Evolutionary conservation across 148 eudicot genomes (phyloP).

Genomic region (Cornus florida): DNA sequence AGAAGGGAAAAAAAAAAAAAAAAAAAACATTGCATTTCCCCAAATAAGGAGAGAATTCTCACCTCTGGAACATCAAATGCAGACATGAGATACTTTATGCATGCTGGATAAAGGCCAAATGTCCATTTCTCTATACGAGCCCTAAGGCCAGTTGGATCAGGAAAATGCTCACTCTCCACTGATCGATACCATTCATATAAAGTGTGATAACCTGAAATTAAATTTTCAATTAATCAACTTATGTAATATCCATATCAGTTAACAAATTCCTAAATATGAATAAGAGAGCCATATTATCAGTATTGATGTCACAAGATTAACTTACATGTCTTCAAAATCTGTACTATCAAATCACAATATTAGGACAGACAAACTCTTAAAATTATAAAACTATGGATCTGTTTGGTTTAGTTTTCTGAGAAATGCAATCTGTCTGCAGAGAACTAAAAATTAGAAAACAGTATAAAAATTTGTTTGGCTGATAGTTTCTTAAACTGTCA

Average conservation of each 20-base stretch:
- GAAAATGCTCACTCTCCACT: constrained; percentile 95
- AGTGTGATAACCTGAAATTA: constrained; percentile 85
- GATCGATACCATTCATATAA: constrained; percentile 92
- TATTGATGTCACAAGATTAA: not conserved
- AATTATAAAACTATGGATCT: not conserved
- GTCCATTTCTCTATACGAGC: constrained; percentile 96
- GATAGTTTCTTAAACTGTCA: too few relatives aligned
- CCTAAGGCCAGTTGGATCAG: constrained; percentile 96
- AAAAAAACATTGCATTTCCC: not conserved
- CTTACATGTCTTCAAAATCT: not conserved
- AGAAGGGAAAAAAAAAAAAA: not conserved
- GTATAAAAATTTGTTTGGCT: not conserved
- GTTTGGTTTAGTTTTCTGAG: too few relatives aligned
- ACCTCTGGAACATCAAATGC: constrained; percentile 99
- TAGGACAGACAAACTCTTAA: not conserved
- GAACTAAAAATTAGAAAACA: too few relatives aligned
- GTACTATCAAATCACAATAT: not conserved
- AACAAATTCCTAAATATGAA: not conserved
- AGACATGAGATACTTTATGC: constrained; percentile 97
- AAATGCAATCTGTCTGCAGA: too few relatives aligned
- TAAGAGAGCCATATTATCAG: not conserved
- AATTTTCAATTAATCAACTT: constrained; percentile 6
- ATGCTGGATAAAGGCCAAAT: constrained; percentile 96
- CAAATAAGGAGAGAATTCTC: constrained; percentile 1
- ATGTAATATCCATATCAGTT: constrained; percentile 2